These are phyloP conservation scores for Iodosphaeria phyllophila DNA, from an alignment of 2,329 filamentous ascomycete genomes.

Conservation along the genomic window DNA sequence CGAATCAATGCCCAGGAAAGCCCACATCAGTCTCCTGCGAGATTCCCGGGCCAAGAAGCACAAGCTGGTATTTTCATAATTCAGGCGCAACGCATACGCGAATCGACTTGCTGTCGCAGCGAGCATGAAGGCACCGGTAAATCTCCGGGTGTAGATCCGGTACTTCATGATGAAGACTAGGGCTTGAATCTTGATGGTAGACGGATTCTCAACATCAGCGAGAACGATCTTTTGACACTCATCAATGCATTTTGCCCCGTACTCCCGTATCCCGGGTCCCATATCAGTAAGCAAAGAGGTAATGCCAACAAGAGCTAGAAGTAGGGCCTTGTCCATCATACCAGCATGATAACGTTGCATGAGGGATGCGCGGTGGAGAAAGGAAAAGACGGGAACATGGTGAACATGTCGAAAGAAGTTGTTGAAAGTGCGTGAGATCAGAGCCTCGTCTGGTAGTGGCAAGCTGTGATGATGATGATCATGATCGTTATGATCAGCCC, in stretches of 20 bases:
- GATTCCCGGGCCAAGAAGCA: constrained; percentile 25
- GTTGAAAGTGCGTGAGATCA: constrained; percentile 33
- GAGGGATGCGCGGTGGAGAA: constrained; percentile 37
- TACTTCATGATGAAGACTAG: constrained; percentile 27
- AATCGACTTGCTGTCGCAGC: constrained; percentile 25
- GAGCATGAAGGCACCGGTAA: constrained; percentile 27
- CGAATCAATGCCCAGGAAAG: constrained; percentile 23
- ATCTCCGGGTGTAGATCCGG: constrained; percentile 23
- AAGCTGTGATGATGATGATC: constrained; percentile 10
- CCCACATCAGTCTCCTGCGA: constrained; percentile 25
- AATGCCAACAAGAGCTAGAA: constrained; percentile 35
- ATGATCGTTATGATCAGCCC: no score
- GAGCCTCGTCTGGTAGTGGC: constrained; percentile 22
- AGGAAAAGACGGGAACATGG: constrained; percentile 39
- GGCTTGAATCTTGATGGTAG: constrained; percentile 32
- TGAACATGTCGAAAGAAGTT: constrained; percentile 39
- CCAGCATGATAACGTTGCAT: constrained; percentile 39
- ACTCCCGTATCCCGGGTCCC: constrained; percentile 29
- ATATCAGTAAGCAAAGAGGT: constrained; percentile 36
- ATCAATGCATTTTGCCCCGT: constrained; percentile 33
- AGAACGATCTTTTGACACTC: constrained; percentile 34
- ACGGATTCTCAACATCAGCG: constrained; percentile 32
- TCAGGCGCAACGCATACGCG: constrained; percentile 27
- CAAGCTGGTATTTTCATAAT: constrained; percentile 25
- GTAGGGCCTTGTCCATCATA: constrained; percentile 32